Base-by-base conservation (phyloP, 345 rosid species). In the Trapa incisa region DNA sequence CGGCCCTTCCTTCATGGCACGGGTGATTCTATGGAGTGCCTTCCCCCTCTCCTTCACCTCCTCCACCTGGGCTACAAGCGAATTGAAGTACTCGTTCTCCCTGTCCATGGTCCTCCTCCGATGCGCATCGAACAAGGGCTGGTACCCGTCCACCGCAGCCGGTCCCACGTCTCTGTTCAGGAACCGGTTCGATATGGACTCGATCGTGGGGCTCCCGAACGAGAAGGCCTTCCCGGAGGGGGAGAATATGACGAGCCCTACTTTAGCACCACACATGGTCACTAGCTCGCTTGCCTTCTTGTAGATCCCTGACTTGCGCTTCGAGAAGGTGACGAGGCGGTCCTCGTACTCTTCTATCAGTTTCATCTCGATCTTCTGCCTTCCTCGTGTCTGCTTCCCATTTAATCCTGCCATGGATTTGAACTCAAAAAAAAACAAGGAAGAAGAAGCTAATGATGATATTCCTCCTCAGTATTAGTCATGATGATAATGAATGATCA, bases 161-260 rank as follows among this genome's bases (percentile, higher is more conserved):
- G 33, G 9, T 9, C 9, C 32, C 9, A 3, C 65, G 13, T 63
- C 6, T 6, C 45, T 17, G 3, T 36, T 8, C 10, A 65, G 68
- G 68, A 41, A 65, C 8, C 45, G 47, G 33, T 43, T 33, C 1
- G 17, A 11, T 12, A 65, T 47, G n/a, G 48, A 12, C 53, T 65
- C 68, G 36, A 65, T 33, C 0, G 35, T 5, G 3, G 53, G 53
- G 52, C 2, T 9, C 16, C 53, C 68, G 33, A 41, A 42, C 3
- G 68, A 65, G 17, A 17, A 65, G 11, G 68, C 35, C 68, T 73
- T 81, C 80, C 11, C 83, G 79, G 1, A 77, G 79, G 1, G 76
- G 61, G 56, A 50, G 43, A 38, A 29, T 8, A 33, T 36, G 2
- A 42, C 9, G 14, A 56, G 41, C 33, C 47, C 61, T 8, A 53